Conservation (phyloP, 306 rosid species). For the Delonix regia region DNA sequence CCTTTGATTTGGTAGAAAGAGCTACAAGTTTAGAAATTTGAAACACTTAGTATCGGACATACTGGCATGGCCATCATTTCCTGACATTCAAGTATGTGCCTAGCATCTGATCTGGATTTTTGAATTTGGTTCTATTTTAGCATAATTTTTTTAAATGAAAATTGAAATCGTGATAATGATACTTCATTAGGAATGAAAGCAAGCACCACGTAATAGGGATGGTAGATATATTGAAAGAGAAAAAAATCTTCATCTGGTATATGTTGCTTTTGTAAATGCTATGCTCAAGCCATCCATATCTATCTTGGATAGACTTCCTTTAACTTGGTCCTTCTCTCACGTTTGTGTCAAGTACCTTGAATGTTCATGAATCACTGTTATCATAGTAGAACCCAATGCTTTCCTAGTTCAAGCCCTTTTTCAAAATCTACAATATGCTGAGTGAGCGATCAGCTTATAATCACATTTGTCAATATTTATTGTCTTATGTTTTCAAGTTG, state of each 20-base stretch:
- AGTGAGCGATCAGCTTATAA: background rate
- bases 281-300: background rate
- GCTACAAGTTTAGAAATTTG: background rate
- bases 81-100: background rate
- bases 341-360: background rate
- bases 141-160: background rate
- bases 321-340: background rate
- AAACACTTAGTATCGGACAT: background rate
- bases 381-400: background rate
- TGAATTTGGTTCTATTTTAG: background rate
- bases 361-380: background rate
- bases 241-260: background rate
- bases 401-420: constrained; percentile 1
- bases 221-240: background rate
- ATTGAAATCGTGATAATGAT: background rate
- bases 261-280: background rate
- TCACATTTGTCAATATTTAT: background rate
- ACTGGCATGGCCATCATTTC: background rate
- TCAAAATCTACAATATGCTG: background rate
- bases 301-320: background rate
- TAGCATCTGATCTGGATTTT: background rate
- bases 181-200: background rate
- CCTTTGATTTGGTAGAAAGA: background rate
- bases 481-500: background rate
- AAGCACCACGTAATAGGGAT: background rate